Evolutionary conservation across 2,329 filamentous ascomycete genomes (phyloP).

Genomic region (Colletotrichum sp.): DNA sequence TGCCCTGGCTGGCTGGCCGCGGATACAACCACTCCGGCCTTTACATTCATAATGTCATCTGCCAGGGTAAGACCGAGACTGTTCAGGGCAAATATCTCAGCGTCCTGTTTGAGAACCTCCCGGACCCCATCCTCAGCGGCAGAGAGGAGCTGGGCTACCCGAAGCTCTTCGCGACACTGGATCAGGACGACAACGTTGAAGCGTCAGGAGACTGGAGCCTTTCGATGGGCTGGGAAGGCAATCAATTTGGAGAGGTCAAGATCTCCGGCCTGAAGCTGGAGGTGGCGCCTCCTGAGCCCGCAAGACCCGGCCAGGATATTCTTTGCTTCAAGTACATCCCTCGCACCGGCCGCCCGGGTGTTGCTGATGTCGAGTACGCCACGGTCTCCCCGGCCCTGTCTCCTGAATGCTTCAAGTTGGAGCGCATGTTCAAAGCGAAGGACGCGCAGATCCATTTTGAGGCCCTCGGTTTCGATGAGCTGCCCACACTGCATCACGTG

Average conservation of each 20-base stretch:
- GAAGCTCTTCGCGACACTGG: constrained; percentile 52
- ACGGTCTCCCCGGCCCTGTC: constrained; percentile 31
- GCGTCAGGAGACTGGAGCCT: neutral
- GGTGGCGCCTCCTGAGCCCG: constrained; percentile 32
- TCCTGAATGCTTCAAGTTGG: constrained; percentile 28
- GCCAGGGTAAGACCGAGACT: constrained; percentile 52
- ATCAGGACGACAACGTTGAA: constrained; percentile 25
- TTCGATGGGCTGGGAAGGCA: neutral
- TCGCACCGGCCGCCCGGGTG: constrained; percentile 51
- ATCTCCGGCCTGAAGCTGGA: neutral
- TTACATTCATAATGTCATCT: constrained; percentile 66
- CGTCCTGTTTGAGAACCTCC: constrained; percentile 60
- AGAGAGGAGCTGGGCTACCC: constrained; percentile 67
- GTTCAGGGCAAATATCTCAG: constrained; percentile 58
- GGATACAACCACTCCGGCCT: constrained; percentile 64
- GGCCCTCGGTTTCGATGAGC: constrained; percentile 51
- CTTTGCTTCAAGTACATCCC: constrained; percentile 65
- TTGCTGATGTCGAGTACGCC: constrained; percentile 59
- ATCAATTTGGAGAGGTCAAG: neutral
- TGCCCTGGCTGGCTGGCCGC: constrained; percentile 65
- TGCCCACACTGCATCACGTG: constrained; percentile 67
- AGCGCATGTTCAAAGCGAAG: constrained; percentile 41
- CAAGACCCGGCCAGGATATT: constrained; percentile 40
- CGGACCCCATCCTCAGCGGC: constrained; percentile 64
- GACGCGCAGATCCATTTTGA: constrained; percentile 46